These are phyloP conservation scores for Fusarium longipes DNA, from an alignment of 2,329 filamentous ascomycete genomes.

Conservation along the genomic window DNA sequence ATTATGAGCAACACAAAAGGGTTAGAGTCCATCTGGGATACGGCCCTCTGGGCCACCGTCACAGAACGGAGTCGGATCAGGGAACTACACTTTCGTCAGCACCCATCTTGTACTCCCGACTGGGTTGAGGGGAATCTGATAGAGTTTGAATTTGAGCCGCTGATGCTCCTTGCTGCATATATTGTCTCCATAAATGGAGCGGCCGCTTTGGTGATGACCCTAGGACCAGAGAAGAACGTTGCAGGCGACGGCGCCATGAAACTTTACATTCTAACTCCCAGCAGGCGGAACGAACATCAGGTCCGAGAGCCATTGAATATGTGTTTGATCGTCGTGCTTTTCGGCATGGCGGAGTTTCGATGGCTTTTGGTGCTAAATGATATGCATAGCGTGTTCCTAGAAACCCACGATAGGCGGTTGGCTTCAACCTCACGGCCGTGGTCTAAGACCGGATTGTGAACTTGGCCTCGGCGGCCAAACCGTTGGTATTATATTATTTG, in stretches of 20 bases:
- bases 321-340: slow-evolving; percentile 1
- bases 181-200: slow-evolving; percentile 3
- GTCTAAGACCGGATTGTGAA: not conserved
- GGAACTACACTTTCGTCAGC: slow-evolving; percentile 11
- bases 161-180: slow-evolving; percentile 23
- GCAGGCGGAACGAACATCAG: slow-evolving; percentile 2
- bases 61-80: slow-evolving; percentile 3
- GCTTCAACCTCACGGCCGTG: not conserved
- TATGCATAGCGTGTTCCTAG: slow-evolving; percentile 18
- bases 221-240: slow-evolving; percentile 30
- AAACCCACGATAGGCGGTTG: slow-evolving; percentile 6
- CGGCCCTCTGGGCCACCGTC: slow-evolving; percentile 6
- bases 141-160: slow-evolving; percentile 32
- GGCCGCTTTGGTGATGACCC: not conserved
- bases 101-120: slow-evolving; percentile 7
- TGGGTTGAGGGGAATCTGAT: slow-evolving; percentile 6
- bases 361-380: not conserved
- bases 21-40: not conserved
- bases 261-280: slow-evolving; percentile 19
- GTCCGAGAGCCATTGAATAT: not conserved
- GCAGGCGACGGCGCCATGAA: slow-evolving; percentile 24
- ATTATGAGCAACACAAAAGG: not conserved
- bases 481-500: too few species aligned
- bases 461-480: not conserved
- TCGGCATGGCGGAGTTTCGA: not conserved